Evolutionary conservation across 148 eudicot species (phyloP).

Genomic region (Camellia granthamiana): DNA sequence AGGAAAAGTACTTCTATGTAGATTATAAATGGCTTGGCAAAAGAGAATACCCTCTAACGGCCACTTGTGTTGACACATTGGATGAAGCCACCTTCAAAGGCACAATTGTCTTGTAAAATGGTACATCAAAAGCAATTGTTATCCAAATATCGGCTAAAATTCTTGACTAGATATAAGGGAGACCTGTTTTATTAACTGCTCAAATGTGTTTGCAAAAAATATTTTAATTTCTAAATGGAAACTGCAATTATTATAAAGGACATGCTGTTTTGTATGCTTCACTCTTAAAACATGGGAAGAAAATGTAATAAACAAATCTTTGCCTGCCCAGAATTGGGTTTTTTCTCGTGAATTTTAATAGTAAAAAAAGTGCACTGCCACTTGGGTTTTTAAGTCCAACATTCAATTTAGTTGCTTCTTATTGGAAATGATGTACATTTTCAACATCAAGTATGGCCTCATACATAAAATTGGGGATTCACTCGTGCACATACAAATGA

Average conservation of each 20-base stretch:
- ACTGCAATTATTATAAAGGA: not conserved
- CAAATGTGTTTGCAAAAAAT: not conserved
- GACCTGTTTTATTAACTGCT: not conserved
- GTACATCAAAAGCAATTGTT: not conserved
- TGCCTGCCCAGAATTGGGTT: not conserved
- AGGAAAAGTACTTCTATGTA: not conserved
- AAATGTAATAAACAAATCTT: not conserved
- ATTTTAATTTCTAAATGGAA: not conserved
- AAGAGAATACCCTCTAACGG: too few species aligned
- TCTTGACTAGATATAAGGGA: not conserved
- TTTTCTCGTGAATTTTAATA: too few species aligned
- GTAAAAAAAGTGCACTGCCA: not conserved
- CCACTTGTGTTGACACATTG: not conserved
- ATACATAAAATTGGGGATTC: too few species aligned
- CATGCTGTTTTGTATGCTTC: too few species aligned
- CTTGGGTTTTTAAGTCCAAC: not conserved
- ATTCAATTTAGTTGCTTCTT: not conserved
- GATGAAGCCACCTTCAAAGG: not conserved
- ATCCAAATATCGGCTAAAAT: not conserved
- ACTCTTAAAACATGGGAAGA: too few species aligned
- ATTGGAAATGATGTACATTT: not conserved
- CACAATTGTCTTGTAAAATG: not conserved
- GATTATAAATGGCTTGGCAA: too few species aligned
- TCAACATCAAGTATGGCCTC: not conserved
- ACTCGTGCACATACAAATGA: too few species aligned